Percentiles rank a stretch among this genome's conserved stretches.
These are phyloP conservation scores for Cinchona pubescens DNA, from an alignment of 257 asterid genomes.

Conservation along the genomic window DNA sequence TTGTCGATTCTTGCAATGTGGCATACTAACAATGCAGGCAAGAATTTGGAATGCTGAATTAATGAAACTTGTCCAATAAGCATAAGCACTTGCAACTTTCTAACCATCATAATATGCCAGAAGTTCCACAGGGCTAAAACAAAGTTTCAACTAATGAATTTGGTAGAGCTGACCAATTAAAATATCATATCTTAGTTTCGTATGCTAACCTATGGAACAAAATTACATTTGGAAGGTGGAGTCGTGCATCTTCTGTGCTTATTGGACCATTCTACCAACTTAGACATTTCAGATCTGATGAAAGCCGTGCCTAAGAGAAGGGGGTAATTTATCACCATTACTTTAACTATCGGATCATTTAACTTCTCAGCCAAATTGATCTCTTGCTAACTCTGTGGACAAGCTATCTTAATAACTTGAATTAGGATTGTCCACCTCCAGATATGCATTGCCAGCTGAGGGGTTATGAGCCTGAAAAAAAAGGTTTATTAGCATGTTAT, in stretches of 20 bases:
- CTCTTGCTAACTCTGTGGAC: background rate
- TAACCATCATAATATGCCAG: background rate
- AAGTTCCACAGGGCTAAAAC: background rate
- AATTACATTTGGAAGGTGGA: background rate
- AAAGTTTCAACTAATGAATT: background rate
- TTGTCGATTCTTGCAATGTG: background rate
- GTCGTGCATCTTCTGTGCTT: background rate
- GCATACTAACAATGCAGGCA: background rate
- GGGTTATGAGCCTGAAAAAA: background rate
- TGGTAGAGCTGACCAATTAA: background rate
- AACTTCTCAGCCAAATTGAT: background rate
- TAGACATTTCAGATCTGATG: background rate
- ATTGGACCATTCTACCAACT: background rate
- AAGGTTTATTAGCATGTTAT: background rate
- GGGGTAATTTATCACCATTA: no score
- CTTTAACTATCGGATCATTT: background rate
- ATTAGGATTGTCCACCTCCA: background rate
- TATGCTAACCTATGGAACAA: background rate
- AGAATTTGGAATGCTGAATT: background rate
- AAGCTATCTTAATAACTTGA: background rate
- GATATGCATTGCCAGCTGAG: background rate
- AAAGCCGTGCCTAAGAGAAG: no score
- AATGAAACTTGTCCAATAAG: background rate
- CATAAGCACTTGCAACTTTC: background rate
- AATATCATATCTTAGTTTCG: background rate